A percentile compares a stretch with the other conserved stretches of the same genome.
phyloP scores from a whole-genome alignment of 768 basidiomycete species.

The Leucocoprinus leucothites region DNA sequence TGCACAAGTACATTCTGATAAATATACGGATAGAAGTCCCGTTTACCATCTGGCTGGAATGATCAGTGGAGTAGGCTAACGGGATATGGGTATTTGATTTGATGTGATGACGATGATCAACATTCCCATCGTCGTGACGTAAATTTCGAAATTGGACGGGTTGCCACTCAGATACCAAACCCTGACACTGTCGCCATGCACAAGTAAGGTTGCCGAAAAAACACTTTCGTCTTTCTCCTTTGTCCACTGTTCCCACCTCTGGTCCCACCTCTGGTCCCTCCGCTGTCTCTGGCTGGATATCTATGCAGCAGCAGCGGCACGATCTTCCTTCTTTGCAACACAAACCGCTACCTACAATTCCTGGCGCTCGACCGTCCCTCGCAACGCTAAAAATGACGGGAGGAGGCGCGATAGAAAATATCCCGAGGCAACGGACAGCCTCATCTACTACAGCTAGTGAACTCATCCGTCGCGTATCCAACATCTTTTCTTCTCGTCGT shows the following conservation, averaged over 20 bases:
- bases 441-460: slow-evolving; percentile 10
- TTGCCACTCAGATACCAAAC: neutral
- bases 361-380: neutral
- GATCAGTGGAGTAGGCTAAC: neutral
- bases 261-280: too few relatives aligned
- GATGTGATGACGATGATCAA: too few relatives aligned
- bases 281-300: too few relatives aligned
- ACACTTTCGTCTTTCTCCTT: neutral
- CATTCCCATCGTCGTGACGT: slow-evolving; percentile 12
- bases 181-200: neutral
- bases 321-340: neutral
- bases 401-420: slow-evolving; percentile 5
- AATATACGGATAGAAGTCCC: too few relatives aligned
- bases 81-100: neutral
- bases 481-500: slow-evolving; percentile 21
- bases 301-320: neutral
- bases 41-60: too few relatives aligned
- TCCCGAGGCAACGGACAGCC: neutral
- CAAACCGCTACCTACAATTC: slow-evolving; percentile 5
- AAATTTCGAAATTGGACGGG: slow-evolving; percentile 4
- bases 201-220: neutral
- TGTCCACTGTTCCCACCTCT: too few relatives aligned
- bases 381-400: neutral
- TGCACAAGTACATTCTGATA: too few relatives aligned
- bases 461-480: slow-evolving; percentile 28